Base-by-base conservation (phyloP, 306 rosid genomes). In the Biancaea sappan region DNA sequence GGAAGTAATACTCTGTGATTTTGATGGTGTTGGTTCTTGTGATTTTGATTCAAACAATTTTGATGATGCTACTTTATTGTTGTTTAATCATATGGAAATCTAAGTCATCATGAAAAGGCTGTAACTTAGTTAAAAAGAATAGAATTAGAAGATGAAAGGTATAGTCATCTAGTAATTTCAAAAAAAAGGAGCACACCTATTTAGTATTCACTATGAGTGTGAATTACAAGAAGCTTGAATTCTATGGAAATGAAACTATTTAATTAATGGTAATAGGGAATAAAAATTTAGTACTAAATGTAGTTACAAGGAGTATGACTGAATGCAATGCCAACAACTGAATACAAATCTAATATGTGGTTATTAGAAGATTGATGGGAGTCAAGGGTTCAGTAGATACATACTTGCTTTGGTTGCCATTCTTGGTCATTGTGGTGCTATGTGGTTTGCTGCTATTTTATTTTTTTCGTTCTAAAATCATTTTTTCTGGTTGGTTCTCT, bases 341-440 rank as follows among this genome's bases (percentile, higher is more conserved):
- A 22, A 18, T 19, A 13, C 12, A 50, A 71, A 37, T 72, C 61
- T 78, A 67, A 51, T 51, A 51, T 66, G 50, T 34, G 65, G 53
- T 41, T 69, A 19, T 82, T 69, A 60, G 58, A 60, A 73, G 24
- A 73, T 59, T 67, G 65, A 52, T 72, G 31, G 68, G 25, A 66
- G 24, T 66, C 53, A 72, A 35, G 66, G 66, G 53, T 77, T 34
- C 60, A 21, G 74, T 54, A 50, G 18, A 18, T 41, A 21, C 13
- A 29, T 72, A 46, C 67, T 53, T n/a, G n/a, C n/a, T n/a, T n/a
- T n/a, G n/a, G n/a, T n/a, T n/a, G n/a, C n/a, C n/a, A n/a, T n/a
- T n/a, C n/a, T n/a, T n/a, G n/a, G n/a, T n/a, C n/a, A n/a, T n/a
- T n/a, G n/a, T n/a, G n/a, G n/a, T n/a, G n/a, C n/a, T n/a, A n/a